phyloP scores from a whole-genome alignment of 1,139 yeast species.

The Maudiozyma humilis region DNA sequence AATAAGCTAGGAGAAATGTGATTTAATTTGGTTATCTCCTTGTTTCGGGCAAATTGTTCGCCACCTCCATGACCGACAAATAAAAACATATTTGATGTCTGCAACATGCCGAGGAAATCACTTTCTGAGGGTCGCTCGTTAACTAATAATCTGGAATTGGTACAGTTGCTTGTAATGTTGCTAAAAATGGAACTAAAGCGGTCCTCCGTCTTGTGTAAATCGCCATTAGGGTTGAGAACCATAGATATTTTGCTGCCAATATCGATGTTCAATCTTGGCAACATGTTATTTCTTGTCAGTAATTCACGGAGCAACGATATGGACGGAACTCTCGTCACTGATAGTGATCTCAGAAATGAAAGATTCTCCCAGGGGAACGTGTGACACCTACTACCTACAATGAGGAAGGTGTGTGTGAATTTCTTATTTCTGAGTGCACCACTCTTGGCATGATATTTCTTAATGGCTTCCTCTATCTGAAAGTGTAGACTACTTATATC shows the following conservation, averaged over 20 bases:
- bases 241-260: constrained; percentile 29
- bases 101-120: constrained; percentile 37
- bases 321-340: constrained; percentile 75
- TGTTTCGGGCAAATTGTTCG: constrained; percentile 61
- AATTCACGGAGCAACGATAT: constrained; percentile 40
- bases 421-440: background rate
- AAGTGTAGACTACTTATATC: constrained; percentile 47
- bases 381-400: constrained; percentile 58
- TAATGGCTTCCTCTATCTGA: constrained; percentile 42
- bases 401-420: constrained; percentile 52
- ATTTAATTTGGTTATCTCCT: constrained; percentile 38
- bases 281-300: constrained; percentile 29
- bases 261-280: constrained; percentile 12
- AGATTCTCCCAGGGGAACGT: constrained; percentile 86
- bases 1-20: constrained; percentile 61
- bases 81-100: constrained; percentile 47
- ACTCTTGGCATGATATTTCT: constrained; percentile 25
- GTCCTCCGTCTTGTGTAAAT: constrained; percentile 59
- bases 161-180: constrained; percentile 15
- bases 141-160: constrained; percentile 48
- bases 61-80: constrained; percentile 97
- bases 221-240: constrained; percentile 76
- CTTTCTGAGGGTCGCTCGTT: constrained; percentile 53
- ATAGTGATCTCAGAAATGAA: constrained; percentile 42
- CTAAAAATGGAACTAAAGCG: constrained; percentile 45